Base-by-base conservation (phyloP, 2,329 filamentous ascomycete species). In the Aureobasidium sp. region DNA sequence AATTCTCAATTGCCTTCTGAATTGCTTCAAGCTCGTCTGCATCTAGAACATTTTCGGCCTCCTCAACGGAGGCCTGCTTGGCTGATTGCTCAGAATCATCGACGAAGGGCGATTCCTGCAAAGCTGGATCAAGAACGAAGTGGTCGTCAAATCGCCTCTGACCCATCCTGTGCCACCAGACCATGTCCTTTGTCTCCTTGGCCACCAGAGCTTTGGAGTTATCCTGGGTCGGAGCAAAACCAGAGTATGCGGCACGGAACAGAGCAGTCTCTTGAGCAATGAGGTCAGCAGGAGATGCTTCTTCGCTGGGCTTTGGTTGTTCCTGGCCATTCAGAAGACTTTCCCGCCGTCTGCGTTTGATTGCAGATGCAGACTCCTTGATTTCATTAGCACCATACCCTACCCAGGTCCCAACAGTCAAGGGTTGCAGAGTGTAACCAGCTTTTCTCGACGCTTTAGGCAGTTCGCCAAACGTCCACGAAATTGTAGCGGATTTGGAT, bases 111-210 rank as follows among this genome's bases (percentile, higher is more conserved):
- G 52, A 52, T 47, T 71, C 67, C 44, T 73, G 70, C 20, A 72
- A 65, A 26, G 74, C 74, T 15, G 78, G 78, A 63, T 80, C 78
- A 37, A 80, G 73, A 1, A 86, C 85, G 41, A 89, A 81, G 67
- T 86, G 78, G 46, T 84, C 83, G 64, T 87, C 81, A 68, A 88
- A 90, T 61, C 78, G 82, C 64, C 83, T 83, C 29, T 59, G 37
- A 32, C 89, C 89, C 57, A 83, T 77, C 65, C 84, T 84, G 70
- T 90, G 85, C 88, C 89, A 93, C 88, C 89, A 92, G 53, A 92
- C 68, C 62, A 84, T 83, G 59, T 85, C 84, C 63, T 89, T 84
- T 55, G 85, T 80, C 37, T 84, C 84, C 1, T 86, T 84, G 0
- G 89, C 84, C 3, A 91, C 79, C 63, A 92, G 79, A 6, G 89